Evolutionary conservation across 495 filamentous ascomycete genomes (phyloP).

Genomic region (Lasiosphaeria miniovina): DNA sequence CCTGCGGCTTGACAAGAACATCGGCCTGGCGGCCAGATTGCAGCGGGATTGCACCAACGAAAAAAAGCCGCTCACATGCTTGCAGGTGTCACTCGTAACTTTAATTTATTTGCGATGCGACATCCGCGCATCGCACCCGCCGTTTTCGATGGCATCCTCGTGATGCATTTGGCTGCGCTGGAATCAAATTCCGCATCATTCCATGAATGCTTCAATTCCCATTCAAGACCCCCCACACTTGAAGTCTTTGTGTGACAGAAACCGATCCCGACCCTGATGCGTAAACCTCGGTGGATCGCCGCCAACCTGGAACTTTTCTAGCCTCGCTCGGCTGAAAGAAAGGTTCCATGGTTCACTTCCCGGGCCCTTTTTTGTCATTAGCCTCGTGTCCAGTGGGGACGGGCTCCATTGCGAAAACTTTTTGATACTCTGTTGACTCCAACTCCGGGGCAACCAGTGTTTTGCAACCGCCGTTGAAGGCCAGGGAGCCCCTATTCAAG

Average conservation of each 20-base stretch:
- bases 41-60: constrained; percentile 5
- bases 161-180: no score
- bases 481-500: neutral
- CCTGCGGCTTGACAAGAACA: neutral
- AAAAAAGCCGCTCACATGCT: constrained; percentile 4
- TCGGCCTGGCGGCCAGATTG: neutral
- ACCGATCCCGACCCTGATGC: constrained; percentile 1
- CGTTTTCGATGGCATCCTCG: neutral
- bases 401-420: neutral
- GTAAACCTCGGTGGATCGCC: constrained; percentile 8
- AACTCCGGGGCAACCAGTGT: neutral
- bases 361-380: constrained; percentile 20
- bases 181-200: no score
- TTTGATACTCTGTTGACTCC: neutral
- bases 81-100: constrained; percentile 8
- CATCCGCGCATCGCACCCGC: constrained; percentile 5
- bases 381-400: constrained; percentile 18
- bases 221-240: no score
- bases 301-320: constrained; percentile 11
- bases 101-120: constrained; percentile 4
- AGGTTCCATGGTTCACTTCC: constrained; percentile 23
- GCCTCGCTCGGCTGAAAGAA: constrained; percentile 31
- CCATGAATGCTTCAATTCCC: no score
- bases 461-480: neutral
- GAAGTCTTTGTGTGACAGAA: neutral